Evolutionary conservation across 306 rosid genomes (phyloP), one percentile per base, ranked within the genome.

Genomic region (Pyrus bretschneideri): DNA sequence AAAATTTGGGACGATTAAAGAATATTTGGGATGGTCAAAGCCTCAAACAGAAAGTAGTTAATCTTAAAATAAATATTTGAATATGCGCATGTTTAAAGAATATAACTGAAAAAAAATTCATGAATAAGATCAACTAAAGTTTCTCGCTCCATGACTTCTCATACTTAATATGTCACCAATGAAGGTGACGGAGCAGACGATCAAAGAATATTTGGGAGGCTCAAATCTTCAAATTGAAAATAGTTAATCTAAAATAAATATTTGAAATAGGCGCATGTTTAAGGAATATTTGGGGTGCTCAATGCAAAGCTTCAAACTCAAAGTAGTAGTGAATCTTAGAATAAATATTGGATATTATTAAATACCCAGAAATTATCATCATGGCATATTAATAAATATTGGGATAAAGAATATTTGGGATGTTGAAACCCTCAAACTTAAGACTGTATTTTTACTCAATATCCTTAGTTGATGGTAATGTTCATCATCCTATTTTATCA

Each of bases 341-440:
- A 73, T 18, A 42, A 25, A n/a, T 51, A 51, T 51, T 18, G 55
- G 6, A 21, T 13, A 29, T 27, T 15, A 38, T 3, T 73, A 17
- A 10, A 11, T 10, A 33, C 23, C 51, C 4, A 14, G 17, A 40
- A 73, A 79, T 73, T 31, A 71, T 44, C 72, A 57, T 64, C 10
- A 35, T 78, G 86, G 76, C 72, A 85, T 83, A 38, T 38, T 38
- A 38, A 38, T 38, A 38, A 38, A 38, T 38, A 38, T 38, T 7
- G 42, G 9, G 42, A 38, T 38, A 38, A 38, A 38, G 42, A 38
- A 38, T 38, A 35, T 35, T 35, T 35, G 40, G 40, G 40, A 35
- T 35, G 40, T 6, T 35, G 40, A 35, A 35, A 6, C 2, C 40
- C 40, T 35, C 40, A 35, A 35, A 35, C 9, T 6, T 2, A 35